These are phyloP conservation scores for Trametes sp. DNA, from an alignment of 1,284 basidiomycete species.

Conservation along the genomic window DNA sequence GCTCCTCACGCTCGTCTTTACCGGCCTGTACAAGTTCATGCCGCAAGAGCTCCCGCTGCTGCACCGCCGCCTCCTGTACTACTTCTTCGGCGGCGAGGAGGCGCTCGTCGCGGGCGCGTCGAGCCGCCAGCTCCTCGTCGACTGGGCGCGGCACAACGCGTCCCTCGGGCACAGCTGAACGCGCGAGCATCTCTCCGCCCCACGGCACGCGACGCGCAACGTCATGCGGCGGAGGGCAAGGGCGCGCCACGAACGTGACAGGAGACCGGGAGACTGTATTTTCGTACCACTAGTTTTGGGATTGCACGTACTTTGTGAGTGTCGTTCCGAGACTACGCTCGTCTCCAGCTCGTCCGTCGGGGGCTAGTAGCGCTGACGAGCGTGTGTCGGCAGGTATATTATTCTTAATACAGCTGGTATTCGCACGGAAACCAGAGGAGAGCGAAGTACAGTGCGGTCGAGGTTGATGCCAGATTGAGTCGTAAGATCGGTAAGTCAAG, in stretches of 20 bases:
- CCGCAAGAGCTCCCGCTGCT: slow-evolving; percentile 45
- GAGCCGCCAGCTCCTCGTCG: slow-evolving; percentile 16
- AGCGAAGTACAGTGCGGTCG: no score
- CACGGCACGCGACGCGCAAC: neutral
- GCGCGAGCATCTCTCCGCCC: neutral
- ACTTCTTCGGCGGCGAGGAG: slow-evolving; percentile 45
- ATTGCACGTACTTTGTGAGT: slow-evolving; percentile 17
- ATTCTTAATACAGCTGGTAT: no score
- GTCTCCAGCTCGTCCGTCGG: neutral
- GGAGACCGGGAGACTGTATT: no score
- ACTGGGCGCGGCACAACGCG: slow-evolving; percentile 21
- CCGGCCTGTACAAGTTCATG: slow-evolving; percentile 45
- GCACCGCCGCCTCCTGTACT: slow-evolving; percentile 45
- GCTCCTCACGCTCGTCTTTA: slow-evolving; percentile 41
- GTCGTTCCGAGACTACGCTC: neutral
- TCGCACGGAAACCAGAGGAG: no score
- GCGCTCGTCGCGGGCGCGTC: slow-evolving; percentile 11
- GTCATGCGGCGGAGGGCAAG: neutral
- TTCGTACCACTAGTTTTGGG: neutral
- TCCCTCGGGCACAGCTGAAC: slow-evolving; percentile 4
- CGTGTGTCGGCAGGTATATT: neutral
- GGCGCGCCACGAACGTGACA: no score
- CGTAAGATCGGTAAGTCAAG: no score
- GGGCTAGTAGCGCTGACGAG: no score
- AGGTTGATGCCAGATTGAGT: no score